Evolutionary conservation across 177 flowering plant genomes (phyloP).

Genomic region (Vitis hybrid): DNA sequence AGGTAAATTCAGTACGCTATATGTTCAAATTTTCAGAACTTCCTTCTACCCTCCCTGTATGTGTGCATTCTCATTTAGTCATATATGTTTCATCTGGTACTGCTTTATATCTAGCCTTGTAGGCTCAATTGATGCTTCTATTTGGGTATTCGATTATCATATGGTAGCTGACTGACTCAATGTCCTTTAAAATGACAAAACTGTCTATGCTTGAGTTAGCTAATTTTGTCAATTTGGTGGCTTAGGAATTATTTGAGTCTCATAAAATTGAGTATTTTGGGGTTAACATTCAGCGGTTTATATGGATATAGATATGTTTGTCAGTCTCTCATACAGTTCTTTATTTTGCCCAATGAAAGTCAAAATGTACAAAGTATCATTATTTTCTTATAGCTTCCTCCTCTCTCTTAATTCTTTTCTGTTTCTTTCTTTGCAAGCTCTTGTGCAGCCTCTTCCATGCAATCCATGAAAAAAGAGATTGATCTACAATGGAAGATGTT

Average conservation of each 20-base stretch:
- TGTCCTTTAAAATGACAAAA: not conserved
- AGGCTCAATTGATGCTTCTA: not conserved
- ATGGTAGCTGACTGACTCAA: not conserved
- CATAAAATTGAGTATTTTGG: not conserved
- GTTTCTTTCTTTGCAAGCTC: too few relatives aligned
- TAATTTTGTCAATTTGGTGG: not conserved
- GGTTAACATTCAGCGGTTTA: not conserved
- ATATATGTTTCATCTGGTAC: not conserved
- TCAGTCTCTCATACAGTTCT: too few relatives aligned
- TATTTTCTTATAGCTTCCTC: too few relatives aligned
- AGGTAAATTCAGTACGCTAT: slow-evolving; percentile 31
- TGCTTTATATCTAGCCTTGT: not conserved
- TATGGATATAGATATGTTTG: not conserved
- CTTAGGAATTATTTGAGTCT: not conserved
- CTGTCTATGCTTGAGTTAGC: not conserved
- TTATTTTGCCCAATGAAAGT: too few relatives aligned
- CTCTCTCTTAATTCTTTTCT: too few relatives aligned
- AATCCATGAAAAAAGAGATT: too few relatives aligned
- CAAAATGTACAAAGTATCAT: too few relatives aligned
- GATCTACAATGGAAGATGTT: too few relatives aligned
- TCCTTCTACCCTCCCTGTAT: not conserved
- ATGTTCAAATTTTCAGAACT: not conserved
- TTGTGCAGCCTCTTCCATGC: too few relatives aligned
- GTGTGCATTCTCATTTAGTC: not conserved
- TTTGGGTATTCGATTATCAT: not conserved